Evolutionary conservation across 2,329 filamentous ascomycete genomes (phyloP).

Genomic region (Fusarium illudens): DNA sequence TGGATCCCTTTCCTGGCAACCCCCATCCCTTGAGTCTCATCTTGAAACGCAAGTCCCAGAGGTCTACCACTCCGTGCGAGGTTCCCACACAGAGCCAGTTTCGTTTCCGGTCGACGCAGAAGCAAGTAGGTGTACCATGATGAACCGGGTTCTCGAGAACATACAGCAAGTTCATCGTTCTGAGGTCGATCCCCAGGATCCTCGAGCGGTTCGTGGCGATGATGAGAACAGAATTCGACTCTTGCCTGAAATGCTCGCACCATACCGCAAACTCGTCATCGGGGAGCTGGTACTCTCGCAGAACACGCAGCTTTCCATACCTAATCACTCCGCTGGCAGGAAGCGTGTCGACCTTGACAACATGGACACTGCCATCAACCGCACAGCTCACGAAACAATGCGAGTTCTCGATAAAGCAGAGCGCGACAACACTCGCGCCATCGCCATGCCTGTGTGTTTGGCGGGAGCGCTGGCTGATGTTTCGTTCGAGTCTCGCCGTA

Average conservation of each 20-base stretch:
- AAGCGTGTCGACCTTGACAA: slow-evolving; percentile 77
- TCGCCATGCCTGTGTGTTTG: slow-evolving; percentile 82
- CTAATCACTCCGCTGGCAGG: slow-evolving; percentile 63
- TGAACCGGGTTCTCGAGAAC: slow-evolving; percentile 86
- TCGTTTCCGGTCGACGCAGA: slow-evolving; percentile 84
- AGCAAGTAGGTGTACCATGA: slow-evolving; percentile 90
- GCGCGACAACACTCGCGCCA: slow-evolving; percentile 76
- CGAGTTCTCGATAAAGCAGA: slow-evolving; percentile 93
- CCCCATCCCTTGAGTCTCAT: slow-evolving; percentile 90
- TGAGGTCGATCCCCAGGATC: slow-evolving; percentile 84
- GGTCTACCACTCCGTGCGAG: slow-evolving; percentile 87
- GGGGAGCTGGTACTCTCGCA: slow-evolving; percentile 83
- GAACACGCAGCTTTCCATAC: slow-evolving; percentile 78
- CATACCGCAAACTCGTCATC: slow-evolving; percentile 81
- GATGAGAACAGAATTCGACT: slow-evolving; percentile 82
- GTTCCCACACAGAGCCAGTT: slow-evolving; percentile 95
- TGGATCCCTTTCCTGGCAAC: slow-evolving; percentile 79
- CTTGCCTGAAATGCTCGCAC: slow-evolving; percentile 90
- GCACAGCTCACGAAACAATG: slow-evolving; percentile 93
- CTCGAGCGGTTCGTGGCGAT: slow-evolving; percentile 87
- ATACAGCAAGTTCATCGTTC: slow-evolving; percentile 85
- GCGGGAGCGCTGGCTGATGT: slow-evolving; percentile 85
- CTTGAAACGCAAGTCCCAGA: slow-evolving; percentile 97
- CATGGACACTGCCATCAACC: slow-evolving; percentile 87
- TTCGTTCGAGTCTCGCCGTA: slow-evolving; percentile 85